Evolutionary conservation across 2,329 filamentous ascomycete species (phyloP), one percentile per base, ranked within the genome.

Genomic region (Fusarium xyrophilum): DNA sequence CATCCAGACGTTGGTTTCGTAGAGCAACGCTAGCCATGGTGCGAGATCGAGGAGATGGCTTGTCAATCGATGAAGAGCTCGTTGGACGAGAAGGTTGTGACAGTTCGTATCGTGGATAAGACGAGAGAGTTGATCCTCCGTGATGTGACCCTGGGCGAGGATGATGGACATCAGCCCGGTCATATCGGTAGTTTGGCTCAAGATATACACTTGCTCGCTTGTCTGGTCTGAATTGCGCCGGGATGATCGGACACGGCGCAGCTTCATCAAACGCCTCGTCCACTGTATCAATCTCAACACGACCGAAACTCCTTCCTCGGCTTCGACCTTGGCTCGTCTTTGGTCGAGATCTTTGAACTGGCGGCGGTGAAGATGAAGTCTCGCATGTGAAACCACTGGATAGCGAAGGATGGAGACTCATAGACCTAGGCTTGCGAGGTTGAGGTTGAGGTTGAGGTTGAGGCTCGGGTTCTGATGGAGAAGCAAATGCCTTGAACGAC

Each of bases 1-100:
- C 78, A 21, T 78, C 73, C 9, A 76, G 73, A 7, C 71, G 70
- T 17, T 61, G 60, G 4, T 62, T 65, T 11, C 48, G 63, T 3
- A 62, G 59, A 33, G 61, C 67, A 7, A 62, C 25, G 0, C 58
- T 63, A 6, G 71, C 68, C 19, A 73, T 56, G 3, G 75, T 75
- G 9, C 74, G 69, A 17, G 71, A 71, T 5, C 71, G 66, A 8
- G 73, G 53, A 10, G 56, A 60, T 12, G 61, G 42, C n/a, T 60
- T 65, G 23, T 70, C 71, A 17, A 67, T 42, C 5, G 72, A 74
- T 19, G 72, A 73, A 13, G 72, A 72, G 47, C 72, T 74, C 1
- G 72, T 70, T 7, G 72, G 72, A 1, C 72, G 70, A 4, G 70
- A 72, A 10, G 60, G 35, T 14, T 66, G 69, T 25, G 61, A 63